phyloP scores from a whole-genome alignment of 1,139 yeast genomes.

The Taphrina communis region DNA sequence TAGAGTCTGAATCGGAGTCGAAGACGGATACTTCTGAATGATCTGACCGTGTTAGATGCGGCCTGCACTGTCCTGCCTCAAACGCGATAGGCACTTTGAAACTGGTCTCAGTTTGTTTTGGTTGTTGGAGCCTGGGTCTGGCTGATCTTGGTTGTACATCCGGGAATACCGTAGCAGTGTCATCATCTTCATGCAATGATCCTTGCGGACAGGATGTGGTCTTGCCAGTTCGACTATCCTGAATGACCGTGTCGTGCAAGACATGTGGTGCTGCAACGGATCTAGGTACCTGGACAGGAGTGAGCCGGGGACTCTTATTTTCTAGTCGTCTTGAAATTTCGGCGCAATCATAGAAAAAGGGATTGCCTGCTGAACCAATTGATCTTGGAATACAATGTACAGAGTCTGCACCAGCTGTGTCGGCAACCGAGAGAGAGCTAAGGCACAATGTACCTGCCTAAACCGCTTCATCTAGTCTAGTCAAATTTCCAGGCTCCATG shows the following conservation, averaged over 20 bases:
- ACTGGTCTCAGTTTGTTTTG: background rate
- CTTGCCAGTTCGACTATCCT: too few species aligned
- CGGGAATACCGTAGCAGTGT: background rate
- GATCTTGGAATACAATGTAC: background rate
- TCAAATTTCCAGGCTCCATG: background rate
- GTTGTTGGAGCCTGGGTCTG: background rate
- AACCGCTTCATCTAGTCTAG: background rate
- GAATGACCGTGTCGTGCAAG: too few species aligned
- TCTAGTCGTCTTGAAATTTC: background rate
- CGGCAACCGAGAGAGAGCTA: background rate
- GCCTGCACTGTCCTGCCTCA: background rate
- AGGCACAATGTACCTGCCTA: background rate
- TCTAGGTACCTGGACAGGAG: too few species aligned
- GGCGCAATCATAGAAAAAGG: background rate
- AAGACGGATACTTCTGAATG: conserved; percentile 9
- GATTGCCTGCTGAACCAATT: background rate
- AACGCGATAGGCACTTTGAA: too few species aligned
- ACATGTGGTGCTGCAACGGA: too few species aligned
- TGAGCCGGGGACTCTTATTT: background rate
- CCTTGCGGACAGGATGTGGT: background rate
- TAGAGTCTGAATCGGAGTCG: conserved; percentile 17
- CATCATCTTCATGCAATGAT: background rate
- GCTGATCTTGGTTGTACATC: background rate
- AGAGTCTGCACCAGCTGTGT: background rate
- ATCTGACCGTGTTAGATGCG: conserved; percentile 1